Base-by-base conservation (phyloP, 2,329 filamentous ascomycete species). In the Xylariaceae sp. region DNA sequence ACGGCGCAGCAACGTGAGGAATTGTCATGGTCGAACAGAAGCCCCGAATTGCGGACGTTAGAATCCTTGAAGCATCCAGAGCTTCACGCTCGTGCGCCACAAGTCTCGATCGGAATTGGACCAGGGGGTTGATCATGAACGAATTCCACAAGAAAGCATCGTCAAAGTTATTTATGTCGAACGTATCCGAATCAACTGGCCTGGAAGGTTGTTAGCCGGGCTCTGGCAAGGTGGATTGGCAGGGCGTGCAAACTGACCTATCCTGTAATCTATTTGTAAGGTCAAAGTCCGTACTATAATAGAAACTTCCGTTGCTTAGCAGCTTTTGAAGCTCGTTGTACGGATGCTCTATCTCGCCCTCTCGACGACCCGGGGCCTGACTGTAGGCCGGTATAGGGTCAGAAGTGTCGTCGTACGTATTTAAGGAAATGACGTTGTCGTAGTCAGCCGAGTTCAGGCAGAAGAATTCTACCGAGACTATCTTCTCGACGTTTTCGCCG, bases 241-340 rank as follows among this genome's bases (percentile, higher is more conserved):
- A 37, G 44, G 19, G 11, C 11, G 30, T 43, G 43, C 9, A 19
- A 26, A 56, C 68, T 53, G 50, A 90, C 81, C 92, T 85, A 67
- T 96, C 88, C 71, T 99, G 94, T 59, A 97, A 74, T 62, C 94
- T 83, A 71, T 95, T 91, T 3, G 94, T 99, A 47, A 99, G 77
- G 69, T 99, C 92, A 70, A 99, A 99, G 71, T 97, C 91, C n/a
- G 90, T 89, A 68, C 91, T 96, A 74, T 96, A 99, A 71, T 97
- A 99, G 69, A 99, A 99, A 32, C 88, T 95, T 30, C 92, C 91
- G 70, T 95, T 91, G 67, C 89, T 87, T 53, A 99, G 76, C 39
- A 99, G 80, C 76, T 96, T 97, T 71, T 92, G 91, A 56, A 99
- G 72, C 45, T 94, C 89, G 64, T 90, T 76, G 71, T 92, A 97